Conservation (phyloP, 257 asterid species). For the Verbascum thapsus region DNA sequence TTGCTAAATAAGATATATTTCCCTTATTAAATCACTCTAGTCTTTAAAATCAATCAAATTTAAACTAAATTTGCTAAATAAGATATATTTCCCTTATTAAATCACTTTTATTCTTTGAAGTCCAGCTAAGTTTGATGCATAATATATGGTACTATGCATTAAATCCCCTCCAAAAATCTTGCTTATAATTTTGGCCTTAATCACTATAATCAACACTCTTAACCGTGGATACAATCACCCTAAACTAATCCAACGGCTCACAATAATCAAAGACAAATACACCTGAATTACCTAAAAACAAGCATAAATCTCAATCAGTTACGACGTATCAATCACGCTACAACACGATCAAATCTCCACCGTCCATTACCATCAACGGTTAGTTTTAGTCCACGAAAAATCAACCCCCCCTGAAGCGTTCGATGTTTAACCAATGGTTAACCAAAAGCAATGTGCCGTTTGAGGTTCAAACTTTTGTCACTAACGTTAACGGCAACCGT, state of each 20-base stretch:
- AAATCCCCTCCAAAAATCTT: too few relatives aligned
- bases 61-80: too few relatives aligned
- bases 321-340: constrained; percentile 35
- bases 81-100: too few relatives aligned
- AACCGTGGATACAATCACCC: constrained; percentile 9
- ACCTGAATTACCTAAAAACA: constrained; percentile 21
- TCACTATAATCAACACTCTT: too few relatives aligned
- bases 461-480: constrained; percentile 81
- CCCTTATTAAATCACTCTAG: too few relatives aligned
- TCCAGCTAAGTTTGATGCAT: constrained; percentile 23
- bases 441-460: constrained; percentile 77
- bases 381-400: constrained; percentile 46
- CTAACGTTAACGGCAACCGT: constrained; percentile 67
- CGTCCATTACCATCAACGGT: constrained; percentile 29
- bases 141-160: constrained; percentile 17
- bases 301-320: neutral
- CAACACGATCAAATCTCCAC: constrained; percentile 21
- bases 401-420: constrained; percentile 6
- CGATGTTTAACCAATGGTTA: too few relatives aligned
- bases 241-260: constrained; percentile 32
- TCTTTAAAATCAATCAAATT: too few relatives aligned
- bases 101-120: neutral
- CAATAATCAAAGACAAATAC: constrained; percentile 13
- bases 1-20: too few relatives aligned
- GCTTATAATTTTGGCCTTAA: too few relatives aligned